Evolutionary conservation across 1,284 basidiomycete genomes (phyloP).

Genomic region (Sanghuangporus sanghuang): DNA sequence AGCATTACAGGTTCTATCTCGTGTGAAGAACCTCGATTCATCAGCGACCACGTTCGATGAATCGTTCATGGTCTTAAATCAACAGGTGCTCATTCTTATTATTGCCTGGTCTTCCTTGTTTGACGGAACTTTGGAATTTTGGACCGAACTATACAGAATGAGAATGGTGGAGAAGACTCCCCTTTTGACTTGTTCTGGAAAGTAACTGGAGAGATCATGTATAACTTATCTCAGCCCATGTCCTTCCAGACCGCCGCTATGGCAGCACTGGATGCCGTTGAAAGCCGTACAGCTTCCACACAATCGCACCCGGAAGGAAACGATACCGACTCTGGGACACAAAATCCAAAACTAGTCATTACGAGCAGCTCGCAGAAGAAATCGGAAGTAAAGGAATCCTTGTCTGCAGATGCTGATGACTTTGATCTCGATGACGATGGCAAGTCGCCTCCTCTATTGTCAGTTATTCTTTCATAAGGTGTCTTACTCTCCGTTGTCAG

Average conservation of each 20-base stretch:
- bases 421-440: slow-evolving; percentile 14
- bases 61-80: slow-evolving; percentile 78
- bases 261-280: slow-evolving; percentile 33
- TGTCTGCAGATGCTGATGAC: not conserved
- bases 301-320: slow-evolving; percentile 21
- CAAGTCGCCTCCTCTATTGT: not conserved
- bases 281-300: slow-evolving; percentile 23
- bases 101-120: slow-evolving; percentile 7
- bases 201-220: slow-evolving; percentile 76
- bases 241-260: slow-evolving; percentile 80
- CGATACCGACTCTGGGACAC: slow-evolving; percentile 24
- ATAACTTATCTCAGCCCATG: slow-evolving; percentile 76
- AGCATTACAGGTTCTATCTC: slow-evolving; percentile 19
- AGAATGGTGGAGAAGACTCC: slow-evolving; percentile 53
- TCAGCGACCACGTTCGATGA: slow-evolving; percentile 68
- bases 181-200: slow-evolving; percentile 82
- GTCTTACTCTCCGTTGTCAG: slow-evolving; percentile 24
- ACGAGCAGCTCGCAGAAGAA: slow-evolving; percentile 36
- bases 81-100: slow-evolving; percentile 41
- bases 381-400: not conserved
- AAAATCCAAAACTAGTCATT: not conserved
- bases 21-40: slow-evolving; percentile 53
- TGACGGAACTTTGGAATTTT: slow-evolving; percentile 7
- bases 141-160: slow-evolving; percentile 41
- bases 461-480: not conserved